Evolutionary conservation across 441 rosid genomes (phyloP).

Genomic region (Eugenia klotzschiana): DNA sequence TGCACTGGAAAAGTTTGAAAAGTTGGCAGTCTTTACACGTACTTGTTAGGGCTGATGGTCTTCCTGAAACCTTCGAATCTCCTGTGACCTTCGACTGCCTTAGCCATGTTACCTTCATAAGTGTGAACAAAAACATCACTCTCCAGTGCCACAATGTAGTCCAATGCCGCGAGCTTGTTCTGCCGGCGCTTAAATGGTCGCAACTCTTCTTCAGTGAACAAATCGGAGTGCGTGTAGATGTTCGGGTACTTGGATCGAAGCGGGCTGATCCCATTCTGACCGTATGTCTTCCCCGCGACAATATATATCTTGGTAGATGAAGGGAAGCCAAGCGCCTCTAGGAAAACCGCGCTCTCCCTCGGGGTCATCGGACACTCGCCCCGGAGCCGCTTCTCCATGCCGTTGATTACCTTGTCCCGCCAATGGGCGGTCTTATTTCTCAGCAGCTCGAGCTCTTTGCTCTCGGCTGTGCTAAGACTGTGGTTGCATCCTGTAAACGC

Average conservation of each 20-base stretch:
- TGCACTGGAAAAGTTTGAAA: background rate
- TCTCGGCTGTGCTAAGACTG: background rate
- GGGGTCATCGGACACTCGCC: constrained; percentile 8
- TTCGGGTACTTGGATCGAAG: constrained; percentile 1
- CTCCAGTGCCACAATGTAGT: constrained; percentile 3
- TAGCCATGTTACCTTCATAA: constrained; percentile 8
- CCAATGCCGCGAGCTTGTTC: constrained; percentile 7
- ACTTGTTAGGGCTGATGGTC: constrained; percentile 5
- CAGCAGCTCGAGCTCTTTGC: background rate
- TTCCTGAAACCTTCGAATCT: constrained; percentile 1
- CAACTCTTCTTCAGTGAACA: constrained; percentile 2
- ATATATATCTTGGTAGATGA: constrained; percentile 2
- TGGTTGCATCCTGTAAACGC: constrained; percentile 11
- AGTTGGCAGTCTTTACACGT: background rate
- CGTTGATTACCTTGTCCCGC: constrained; percentile 4
- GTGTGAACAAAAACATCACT: constrained; percentile 6
- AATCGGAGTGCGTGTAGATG: background rate
- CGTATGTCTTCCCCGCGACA: background rate
- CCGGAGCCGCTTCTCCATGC: background rate
- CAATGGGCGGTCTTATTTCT: background rate
- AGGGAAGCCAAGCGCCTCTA: constrained; percentile 4
- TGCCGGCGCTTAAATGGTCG: background rate
- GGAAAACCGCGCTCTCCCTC: constrained; percentile 1
- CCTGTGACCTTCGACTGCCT: constrained; percentile 5
- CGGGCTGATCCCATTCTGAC: background rate